These are phyloP conservation scores for Geotrichum australiense DNA, from an alignment of 1,139 yeast genomes.

Conservation along the genomic window DNA sequence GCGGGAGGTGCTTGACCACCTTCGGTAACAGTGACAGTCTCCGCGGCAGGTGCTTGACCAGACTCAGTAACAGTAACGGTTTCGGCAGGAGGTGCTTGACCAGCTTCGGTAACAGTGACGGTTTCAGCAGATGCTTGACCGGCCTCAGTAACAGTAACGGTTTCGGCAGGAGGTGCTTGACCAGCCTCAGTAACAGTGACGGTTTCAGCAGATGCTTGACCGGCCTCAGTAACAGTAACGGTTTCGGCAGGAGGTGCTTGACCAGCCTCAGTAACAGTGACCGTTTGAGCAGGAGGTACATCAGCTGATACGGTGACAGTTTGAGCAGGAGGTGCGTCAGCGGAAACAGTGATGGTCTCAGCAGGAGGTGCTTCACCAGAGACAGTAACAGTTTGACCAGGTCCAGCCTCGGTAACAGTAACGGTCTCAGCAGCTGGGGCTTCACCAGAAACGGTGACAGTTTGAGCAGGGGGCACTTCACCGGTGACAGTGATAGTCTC, in stretches of 20 bases:
- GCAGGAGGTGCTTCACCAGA: conserved; percentile 9
- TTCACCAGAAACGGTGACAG: conserved; percentile 4
- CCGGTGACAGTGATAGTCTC: conserved; percentile 3
- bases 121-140: conserved; percentile 16
- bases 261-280: conserved; percentile 18
- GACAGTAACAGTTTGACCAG: conserved; percentile 6
- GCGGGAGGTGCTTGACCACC: conserved; percentile 11
- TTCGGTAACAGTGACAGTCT: conserved; percentile 10
- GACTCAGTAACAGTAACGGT: conserved; percentile 17
- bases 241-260: conserved; percentile 18
- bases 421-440: conserved; percentile 1
- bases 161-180: no score
- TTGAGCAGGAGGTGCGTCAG: no score
- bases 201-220: conserved; percentile 15
- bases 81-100: conserved; percentile 15
- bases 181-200: conserved; percentile 18
- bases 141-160: conserved; percentile 14
- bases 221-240: conserved; percentile 18
- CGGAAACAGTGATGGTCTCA: conserved; percentile 4
- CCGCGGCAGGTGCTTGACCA: conserved; percentile 9
- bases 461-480: conserved; percentile 11
- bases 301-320: conserved; percentile 12
- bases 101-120: conserved; percentile 18
- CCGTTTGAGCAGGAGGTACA: no score
- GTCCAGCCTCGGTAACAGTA: conserved; percentile 4